These are phyloP conservation scores for Penstemon barbatus DNA, from an alignment of 257 asterid species.

Conservation along the genomic window DNA sequence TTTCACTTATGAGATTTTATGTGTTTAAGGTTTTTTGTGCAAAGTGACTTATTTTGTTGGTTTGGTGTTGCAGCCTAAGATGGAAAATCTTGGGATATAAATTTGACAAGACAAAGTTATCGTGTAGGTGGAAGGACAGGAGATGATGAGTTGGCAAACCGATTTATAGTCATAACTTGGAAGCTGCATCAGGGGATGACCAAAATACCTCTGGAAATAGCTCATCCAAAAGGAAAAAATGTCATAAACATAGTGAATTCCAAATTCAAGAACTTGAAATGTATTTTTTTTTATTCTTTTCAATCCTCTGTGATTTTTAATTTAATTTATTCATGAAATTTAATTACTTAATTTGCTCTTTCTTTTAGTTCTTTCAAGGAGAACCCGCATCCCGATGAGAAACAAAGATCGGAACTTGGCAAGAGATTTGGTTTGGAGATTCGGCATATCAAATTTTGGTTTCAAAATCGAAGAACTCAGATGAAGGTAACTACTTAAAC, in stretches of 20 bases:
- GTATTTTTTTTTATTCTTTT: slow-evolving; percentile 33
- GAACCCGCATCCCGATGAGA: slow-evolving; percentile 92
- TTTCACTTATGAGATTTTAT: slow-evolving; percentile 24
- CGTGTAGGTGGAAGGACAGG: too few species aligned
- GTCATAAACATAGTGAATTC: background rate
- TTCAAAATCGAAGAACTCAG: slow-evolving; percentile 69
- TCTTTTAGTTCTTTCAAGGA: slow-evolving; percentile 70
- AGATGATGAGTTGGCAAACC: too few species aligned
- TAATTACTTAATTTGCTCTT: slow-evolving; percentile 2
- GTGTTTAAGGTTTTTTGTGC: slow-evolving; percentile 10
- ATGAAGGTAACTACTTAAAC: slow-evolving; percentile 38
- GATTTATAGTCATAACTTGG: too few species aligned
- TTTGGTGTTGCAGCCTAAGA: slow-evolving; percentile 62
- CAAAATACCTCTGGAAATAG: slow-evolving; percentile 42
- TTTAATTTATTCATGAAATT: background rate
- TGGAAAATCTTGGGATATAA: slow-evolving; percentile 76
- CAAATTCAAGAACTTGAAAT: slow-evolving; percentile 78
- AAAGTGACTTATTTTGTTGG: background rate
- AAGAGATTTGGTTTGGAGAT: slow-evolving; percentile 60
- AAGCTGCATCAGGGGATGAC: slow-evolving; percentile 14
- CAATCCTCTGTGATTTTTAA: background rate
- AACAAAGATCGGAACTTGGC: slow-evolving; percentile 71
- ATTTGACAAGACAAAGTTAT: background rate
- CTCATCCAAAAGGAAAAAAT: slow-evolving; percentile 52
- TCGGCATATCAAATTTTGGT: slow-evolving; percentile 89